Percentiles rank a stretch among this genome's conserved stretches.
phyloP scores from a whole-genome alignment of 306 rosid genomes.

The Ziziphus jujuba region DNA sequence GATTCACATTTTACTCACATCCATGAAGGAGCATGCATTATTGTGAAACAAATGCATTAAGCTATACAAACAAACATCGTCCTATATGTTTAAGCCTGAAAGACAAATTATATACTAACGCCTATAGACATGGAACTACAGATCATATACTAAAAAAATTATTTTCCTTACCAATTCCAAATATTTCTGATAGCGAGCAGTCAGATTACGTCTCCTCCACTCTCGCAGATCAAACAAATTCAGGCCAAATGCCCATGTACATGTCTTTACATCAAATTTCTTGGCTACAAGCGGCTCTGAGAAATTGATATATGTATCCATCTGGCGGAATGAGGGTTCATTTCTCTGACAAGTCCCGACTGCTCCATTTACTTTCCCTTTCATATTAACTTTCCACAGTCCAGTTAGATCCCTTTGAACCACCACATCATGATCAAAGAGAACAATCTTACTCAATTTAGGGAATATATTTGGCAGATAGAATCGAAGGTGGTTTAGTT shows the following conservation, averaged over 20 bases:
- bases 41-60: neutral
- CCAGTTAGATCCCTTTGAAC: conserved; percentile 75
- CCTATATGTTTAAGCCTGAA: neutral
- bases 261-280: conserved; percentile 67
- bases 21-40: neutral
- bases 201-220: conserved; percentile 80
- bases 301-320: conserved; percentile 75
- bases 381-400: conserved; percentile 70
- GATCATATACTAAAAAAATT: neutral
- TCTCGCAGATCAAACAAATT: conserved; percentile 76
- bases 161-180: conserved; percentile 62
- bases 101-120: neutral
- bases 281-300: conserved; percentile 71
- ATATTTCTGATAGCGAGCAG: conserved; percentile 60
- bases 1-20: neutral
- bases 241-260: conserved; percentile 99
- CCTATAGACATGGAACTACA: neutral
- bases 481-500: conserved; percentile 90
- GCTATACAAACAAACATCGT: neutral
- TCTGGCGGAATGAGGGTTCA: conserved; percentile 57
- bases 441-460: conserved; percentile 60
- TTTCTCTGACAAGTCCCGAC: conserved; percentile 70
- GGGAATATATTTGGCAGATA: conserved; percentile 85
- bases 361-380: conserved; percentile 73
- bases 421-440: conserved; percentile 94